Conservation (phyloP, 1,139 yeast genomes). For the Blastobotrys ciferrii region DNA sequence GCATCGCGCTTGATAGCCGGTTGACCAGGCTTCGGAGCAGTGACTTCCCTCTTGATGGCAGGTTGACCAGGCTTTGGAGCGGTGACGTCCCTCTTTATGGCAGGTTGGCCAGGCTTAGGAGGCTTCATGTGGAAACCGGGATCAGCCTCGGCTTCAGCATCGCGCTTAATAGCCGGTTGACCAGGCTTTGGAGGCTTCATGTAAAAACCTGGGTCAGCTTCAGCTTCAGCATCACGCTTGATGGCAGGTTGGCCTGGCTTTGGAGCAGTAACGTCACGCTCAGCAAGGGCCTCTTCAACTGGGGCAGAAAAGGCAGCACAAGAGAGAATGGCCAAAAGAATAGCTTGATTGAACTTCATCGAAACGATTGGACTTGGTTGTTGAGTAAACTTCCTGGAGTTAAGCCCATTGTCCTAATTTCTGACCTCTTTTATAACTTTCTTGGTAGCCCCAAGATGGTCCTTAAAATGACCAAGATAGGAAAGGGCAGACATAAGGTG, state of each 20-base stretch:
- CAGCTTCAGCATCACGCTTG: too few species aligned
- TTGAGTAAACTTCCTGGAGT: not conserved
- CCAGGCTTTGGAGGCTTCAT: not conserved
- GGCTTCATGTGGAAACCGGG: too few species aligned
- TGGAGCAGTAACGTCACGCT: not conserved
- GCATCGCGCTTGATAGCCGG: too few species aligned
- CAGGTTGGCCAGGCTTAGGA: too few species aligned
- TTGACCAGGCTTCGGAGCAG: too few species aligned
- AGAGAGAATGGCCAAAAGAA: not conserved
- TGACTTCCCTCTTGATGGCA: too few species aligned
- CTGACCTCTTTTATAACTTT: not conserved
- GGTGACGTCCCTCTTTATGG: too few species aligned
- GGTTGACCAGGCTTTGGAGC: too few species aligned
- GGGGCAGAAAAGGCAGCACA: not conserved
- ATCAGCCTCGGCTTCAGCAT: not conserved
- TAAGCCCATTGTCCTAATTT: not conserved
- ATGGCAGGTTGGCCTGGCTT: too few species aligned
- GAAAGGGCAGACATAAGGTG: not conserved
- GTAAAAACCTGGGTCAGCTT: not conserved
- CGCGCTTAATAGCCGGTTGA: not conserved
- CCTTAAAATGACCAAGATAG: not conserved
- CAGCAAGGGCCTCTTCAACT: not conserved
- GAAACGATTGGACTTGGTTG: not conserved
- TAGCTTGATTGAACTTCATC: not conserved
- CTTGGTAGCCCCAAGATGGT: not conserved